Conservation (phyloP, 2,329 filamentous ascomycete genomes). For the Diaporthe sp. region DNA sequence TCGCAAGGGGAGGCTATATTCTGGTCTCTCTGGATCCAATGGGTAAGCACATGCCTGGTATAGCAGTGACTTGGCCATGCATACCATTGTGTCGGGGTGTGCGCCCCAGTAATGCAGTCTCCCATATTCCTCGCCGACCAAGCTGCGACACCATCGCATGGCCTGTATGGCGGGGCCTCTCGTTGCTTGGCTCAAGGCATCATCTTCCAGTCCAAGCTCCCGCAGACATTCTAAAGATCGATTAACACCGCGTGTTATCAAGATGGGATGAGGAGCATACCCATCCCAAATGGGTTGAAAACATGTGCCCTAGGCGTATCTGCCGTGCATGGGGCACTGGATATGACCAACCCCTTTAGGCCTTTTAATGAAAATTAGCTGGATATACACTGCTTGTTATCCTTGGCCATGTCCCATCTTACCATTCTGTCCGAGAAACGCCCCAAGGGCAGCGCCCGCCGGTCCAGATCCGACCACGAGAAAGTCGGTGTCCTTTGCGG, state of each 20-base stretch:
- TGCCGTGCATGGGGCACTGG: constrained; percentile 22
- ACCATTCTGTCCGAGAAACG: constrained; percentile 39
- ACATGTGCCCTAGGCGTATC: constrained; percentile 38
- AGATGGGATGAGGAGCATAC: neutral
- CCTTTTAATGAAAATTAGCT: neutral
- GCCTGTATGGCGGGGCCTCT: constrained; percentile 52
- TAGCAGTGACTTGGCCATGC: neutral
- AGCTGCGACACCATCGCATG: constrained; percentile 54
- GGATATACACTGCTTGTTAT: too few relatives aligned
- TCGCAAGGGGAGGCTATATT: constrained; percentile 54
- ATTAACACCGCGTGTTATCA: neutral
- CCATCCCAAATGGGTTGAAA: constrained; percentile 36
- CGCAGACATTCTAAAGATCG: constrained; percentile 53
- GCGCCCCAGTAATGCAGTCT: constrained; percentile 56
- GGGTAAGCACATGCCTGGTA: neutral
- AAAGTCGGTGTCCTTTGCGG: constrained; percentile 38
- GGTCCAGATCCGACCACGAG: constrained; percentile 37
- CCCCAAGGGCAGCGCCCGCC: constrained; percentile 30
- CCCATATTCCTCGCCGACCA: constrained; percentile 57
- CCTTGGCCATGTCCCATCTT: neutral
- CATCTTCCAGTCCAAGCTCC: constrained; percentile 54
- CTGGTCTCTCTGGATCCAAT: constrained; percentile 46
- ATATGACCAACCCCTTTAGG: constrained; percentile 28
- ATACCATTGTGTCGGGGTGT: constrained; percentile 48
- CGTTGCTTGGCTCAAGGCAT: constrained; percentile 48